Evolutionary conservation across 2,329 filamentous ascomycete species (phyloP), one percentile per base, ranked within the genome.

Genomic region (Ilyonectria mors-panacis): DNA sequence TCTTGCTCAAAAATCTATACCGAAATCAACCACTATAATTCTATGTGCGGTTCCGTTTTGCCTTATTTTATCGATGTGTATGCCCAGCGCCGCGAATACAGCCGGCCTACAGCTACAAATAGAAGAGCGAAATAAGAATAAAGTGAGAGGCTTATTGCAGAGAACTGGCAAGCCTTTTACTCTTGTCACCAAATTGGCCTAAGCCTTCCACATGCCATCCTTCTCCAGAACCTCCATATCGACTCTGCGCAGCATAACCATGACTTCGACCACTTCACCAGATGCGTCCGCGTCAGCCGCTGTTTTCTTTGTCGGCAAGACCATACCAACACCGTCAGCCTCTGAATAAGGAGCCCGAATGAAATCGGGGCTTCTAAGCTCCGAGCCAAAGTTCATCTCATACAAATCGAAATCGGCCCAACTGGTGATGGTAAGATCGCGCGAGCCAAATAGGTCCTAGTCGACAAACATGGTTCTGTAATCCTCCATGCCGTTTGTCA

Each of bases 351-450:
- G 66, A 8, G 50, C 26, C n/a, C 63, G 39, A 1, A 63, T 47
- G 55, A 63, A 68, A 13, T 59, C 59, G 2, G 63, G 63, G 26
- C 28, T 28, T 8, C 50, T 50, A 6, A 68, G 63, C 4, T 42
- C 66, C 2, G 15, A 9, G 7, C 66, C 59, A 51, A 62, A 68
- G 37, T 57, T 37, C 19, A 66, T 19, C 6, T 17, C 33, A 7
- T 68, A 63, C 13, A 66, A 26, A n/a, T 59, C 63, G 0, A 66
- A 54, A 23, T 66, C 50, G 7, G 66, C 63, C 66, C 66, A 66
- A 17, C 58, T 66, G 4, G 59, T 63, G 12, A 68, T 62, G 3
- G 66, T 63, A 8, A 68, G 28, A n/a, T 68, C 59, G 13, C 48
- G 47, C 5, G 47, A 56, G 2, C 42, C 39, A 19, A 68, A 66